These are phyloP conservation scores for Boletus pseudopeckii DNA, from an alignment of 768 basidiomycete genomes.

Conservation along the genomic window DNA sequence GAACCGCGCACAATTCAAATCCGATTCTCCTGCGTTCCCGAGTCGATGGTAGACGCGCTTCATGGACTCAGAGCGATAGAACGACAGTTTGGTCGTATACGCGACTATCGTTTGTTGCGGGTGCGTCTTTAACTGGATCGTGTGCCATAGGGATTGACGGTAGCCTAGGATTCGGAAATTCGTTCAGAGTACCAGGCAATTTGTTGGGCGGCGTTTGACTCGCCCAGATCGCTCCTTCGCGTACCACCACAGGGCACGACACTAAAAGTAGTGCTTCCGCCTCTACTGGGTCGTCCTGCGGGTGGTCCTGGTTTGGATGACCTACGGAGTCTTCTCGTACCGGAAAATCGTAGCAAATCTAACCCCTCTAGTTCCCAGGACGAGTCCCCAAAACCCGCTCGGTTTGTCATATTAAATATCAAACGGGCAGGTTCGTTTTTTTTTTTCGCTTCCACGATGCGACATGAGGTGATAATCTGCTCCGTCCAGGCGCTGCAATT, in stretches of 20 bases:
- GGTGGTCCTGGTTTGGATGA: conserved; percentile 36
- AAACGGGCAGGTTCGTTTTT: conserved; percentile 26
- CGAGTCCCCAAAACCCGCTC: not conserved
- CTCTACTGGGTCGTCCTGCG: conserved; percentile 14
- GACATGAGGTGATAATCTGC: not conserved
- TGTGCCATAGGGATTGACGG: not conserved
- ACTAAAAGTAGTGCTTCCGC: conserved; percentile 31
- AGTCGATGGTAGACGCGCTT: conserved; percentile 48
- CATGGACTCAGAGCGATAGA: conserved; percentile 55
- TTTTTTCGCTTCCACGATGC: not conserved
- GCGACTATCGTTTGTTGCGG: conserved; percentile 41
- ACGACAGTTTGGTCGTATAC: conserved; percentile 47
- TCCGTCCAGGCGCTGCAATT: conserved; percentile 14
- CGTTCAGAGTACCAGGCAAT: conserved; percentile 40
- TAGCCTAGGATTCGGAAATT: conserved; percentile 45
- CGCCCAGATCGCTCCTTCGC: conserved; percentile 38
- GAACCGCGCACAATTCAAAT: conserved; percentile 35
- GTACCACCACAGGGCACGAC: conserved; percentile 33
- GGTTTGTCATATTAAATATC: conserved; percentile 14
- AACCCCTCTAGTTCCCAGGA: not conserved
- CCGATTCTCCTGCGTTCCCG: conserved; percentile 39
- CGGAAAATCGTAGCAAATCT: conserved; percentile 4
- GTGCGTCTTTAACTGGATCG: conserved; percentile 27
- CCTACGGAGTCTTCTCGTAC: conserved; percentile 27
- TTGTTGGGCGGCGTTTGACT: conserved; percentile 44